A percentile compares a stretch with the other conserved stretches of the same genome.
phyloP scores from a whole-genome alignment of 2,329 filamentous ascomycete genomes.

The Penicillium oxalicum region DNA sequence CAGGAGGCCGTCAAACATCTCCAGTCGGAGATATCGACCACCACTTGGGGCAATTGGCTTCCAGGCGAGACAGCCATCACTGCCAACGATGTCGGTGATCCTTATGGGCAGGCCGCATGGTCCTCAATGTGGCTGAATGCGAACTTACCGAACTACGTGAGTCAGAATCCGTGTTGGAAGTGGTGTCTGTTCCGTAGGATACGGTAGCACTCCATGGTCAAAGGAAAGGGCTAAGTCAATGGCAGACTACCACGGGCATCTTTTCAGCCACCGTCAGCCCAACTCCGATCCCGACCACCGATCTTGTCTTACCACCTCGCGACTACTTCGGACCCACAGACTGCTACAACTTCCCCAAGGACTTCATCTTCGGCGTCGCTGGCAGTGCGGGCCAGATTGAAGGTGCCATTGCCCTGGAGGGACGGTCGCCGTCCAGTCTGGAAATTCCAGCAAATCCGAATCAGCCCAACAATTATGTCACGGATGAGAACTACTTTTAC shows the following conservation, averaged over 20 bases:
- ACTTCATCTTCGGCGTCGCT: slow-evolving; percentile 42
- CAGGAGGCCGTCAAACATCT: slow-evolving; percentile 22
- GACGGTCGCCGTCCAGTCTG: slow-evolving; percentile 34
- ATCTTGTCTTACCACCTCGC: slow-evolving; percentile 51
- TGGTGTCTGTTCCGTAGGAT: too few species aligned
- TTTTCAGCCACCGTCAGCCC: slow-evolving; percentile 50
- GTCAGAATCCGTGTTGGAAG: background rate
- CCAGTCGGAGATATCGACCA: slow-evolving; percentile 19
- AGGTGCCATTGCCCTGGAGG: slow-evolving; percentile 39
- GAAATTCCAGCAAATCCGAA: slow-evolving; percentile 32
- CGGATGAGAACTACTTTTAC: slow-evolving; percentile 46
- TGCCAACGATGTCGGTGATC: slow-evolving; percentile 24
- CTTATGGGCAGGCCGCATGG: slow-evolving; percentile 35
- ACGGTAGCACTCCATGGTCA: too few species aligned
- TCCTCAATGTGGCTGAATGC: slow-evolving; percentile 30
- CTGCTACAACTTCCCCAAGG: slow-evolving; percentile 30
- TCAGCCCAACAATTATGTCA: slow-evolving; percentile 43
- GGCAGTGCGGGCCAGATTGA: slow-evolving; percentile 42
- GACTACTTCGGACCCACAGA: slow-evolving; percentile 45
- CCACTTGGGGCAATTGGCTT: slow-evolving; percentile 33
- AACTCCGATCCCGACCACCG: slow-evolving; percentile 49
- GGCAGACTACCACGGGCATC: slow-evolving; percentile 29
- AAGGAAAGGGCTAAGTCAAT: background rate
- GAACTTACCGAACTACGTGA: slow-evolving; percentile 26
- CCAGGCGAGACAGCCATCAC: slow-evolving; percentile 23